Base-by-base conservation (phyloP, 1,139 yeast species). In the Yamadazyma mexicana region DNA sequence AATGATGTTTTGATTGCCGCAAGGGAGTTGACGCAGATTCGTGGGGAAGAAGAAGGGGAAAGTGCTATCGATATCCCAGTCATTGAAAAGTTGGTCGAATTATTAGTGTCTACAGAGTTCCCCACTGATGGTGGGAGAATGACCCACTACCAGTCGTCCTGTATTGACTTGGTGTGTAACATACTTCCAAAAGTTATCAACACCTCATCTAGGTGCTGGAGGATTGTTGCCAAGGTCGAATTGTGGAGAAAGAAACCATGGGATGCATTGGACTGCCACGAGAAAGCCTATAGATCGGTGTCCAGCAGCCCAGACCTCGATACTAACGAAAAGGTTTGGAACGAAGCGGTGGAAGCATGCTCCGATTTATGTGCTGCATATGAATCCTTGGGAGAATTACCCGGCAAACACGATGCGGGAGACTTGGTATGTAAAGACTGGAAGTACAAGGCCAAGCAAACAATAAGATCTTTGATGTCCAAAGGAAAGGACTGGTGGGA, bases 371-470 rank as follows among this genome's bases (percentile, higher is more conserved):
- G 86, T 3, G 88, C 94, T 34, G 95, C 96, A 0, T 92, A 91
- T 58, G 91, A 83, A 53, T 83, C 87, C 5, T 73, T 87, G 30
- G 98, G 98, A 10, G 95, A 86, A 41, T 63, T 79, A 51, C 91
- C 89, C 15, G 98, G 98, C 3, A 85, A 86, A 51, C 79, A 83
- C 50, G 87, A 85, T 20, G 89, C 88, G 3, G 96, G 83, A 1
- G 89, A 86, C 52, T 55, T 85, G 12, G 96, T 92, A 5, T 89
- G 96, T 59, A 79, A 82, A 52, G 96, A 89, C 56, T 91, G 98
- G 98, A 84, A 79, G 54, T 87, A 84, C 63, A 89, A 89, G 58
- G 83, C 95, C 2, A 75, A 81, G 47, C 76, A 86, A 9, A 70
- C 87, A 0, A 73, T 89, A 12, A 74, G 95, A 51, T 76, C 88